A percentile compares a stretch with the other conserved stretches of the same genome.
These are phyloP conservation scores for Emmonsia crescens DNA, from an alignment of 2,329 filamentous ascomycete species.

Conservation along the genomic window DNA sequence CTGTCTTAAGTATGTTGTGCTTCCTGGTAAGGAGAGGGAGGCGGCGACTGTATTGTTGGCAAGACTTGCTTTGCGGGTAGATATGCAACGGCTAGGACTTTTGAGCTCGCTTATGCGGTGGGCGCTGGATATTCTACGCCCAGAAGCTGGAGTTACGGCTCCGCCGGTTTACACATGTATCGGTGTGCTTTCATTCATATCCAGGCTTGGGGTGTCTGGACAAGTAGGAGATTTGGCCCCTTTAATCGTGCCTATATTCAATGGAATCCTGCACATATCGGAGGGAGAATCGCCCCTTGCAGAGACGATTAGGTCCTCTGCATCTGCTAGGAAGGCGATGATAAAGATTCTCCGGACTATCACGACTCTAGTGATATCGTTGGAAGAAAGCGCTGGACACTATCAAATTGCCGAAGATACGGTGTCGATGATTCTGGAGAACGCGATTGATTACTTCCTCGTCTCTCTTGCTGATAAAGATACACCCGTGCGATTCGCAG, in stretches of 20 bases:
- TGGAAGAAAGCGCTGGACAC: conserved; percentile 31
- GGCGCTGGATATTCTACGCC: conserved; percentile 53
- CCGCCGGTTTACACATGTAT: conserved; percentile 62
- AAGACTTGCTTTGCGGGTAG: conserved; percentile 66
- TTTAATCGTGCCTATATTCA: conserved; percentile 56
- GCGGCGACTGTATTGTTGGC: conserved; percentile 77
- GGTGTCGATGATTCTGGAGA: conserved; percentile 55
- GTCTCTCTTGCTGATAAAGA: conserved; percentile 74
- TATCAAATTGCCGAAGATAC: conserved; percentile 20
- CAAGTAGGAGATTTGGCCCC: conserved; percentile 64
- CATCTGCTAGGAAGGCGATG: conserved; percentile 67
- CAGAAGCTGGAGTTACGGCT: conserved; percentile 26
- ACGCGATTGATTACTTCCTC: conserved; percentile 70
- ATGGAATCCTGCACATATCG: conserved; percentile 50
- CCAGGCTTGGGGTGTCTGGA: conserved; percentile 59
- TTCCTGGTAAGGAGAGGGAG: conserved; percentile 76
- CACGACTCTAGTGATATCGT: conserved; percentile 51
- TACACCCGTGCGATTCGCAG: conserved; percentile 78
- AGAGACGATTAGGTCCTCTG: conserved; percentile 54
- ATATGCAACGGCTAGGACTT: conserved; percentile 73
- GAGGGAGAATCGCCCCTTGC: conserved; percentile 41
- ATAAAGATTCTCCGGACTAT: conserved; percentile 77
- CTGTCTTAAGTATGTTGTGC: conserved; percentile 59
- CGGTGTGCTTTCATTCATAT: conserved; percentile 68
- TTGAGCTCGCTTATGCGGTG: conserved; percentile 58